Conservation (phyloP, 2,329 filamentous ascomycete genomes). For the Calonectria naviculata region DNA sequence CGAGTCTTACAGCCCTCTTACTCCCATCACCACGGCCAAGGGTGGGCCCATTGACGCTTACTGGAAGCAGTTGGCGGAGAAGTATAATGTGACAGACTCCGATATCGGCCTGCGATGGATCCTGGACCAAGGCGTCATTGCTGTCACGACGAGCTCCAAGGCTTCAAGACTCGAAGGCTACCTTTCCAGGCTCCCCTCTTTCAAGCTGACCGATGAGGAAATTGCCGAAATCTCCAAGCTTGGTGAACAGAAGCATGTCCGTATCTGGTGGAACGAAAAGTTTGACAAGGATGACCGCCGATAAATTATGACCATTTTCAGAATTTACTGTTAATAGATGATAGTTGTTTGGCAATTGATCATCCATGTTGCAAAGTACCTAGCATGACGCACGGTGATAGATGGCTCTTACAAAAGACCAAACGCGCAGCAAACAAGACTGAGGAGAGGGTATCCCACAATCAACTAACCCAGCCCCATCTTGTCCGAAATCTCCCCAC, state of each 20-base stretch:
- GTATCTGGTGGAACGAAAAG: slow-evolving; percentile 67
- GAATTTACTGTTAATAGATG: neutral
- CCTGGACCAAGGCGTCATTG: slow-evolving; percentile 69
- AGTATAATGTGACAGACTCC: slow-evolving; percentile 67
- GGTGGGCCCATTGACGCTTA: slow-evolving; percentile 65
- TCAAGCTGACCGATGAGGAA: slow-evolving; percentile 70
- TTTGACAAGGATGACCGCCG: slow-evolving; percentile 63
- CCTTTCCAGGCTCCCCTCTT: slow-evolving; percentile 58
- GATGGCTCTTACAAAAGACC: no score
- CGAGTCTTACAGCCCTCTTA: slow-evolving; percentile 67
- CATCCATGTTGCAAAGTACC: neutral
- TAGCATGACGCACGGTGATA: neutral
- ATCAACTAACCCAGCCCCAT: no score
- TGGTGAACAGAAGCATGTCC: slow-evolving; percentile 70
- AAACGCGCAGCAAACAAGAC: no score
- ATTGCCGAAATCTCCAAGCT: slow-evolving; percentile 65
- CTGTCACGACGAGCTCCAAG: slow-evolving; percentile 69
- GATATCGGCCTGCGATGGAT: slow-evolving; percentile 70
- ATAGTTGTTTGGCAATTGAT: neutral
- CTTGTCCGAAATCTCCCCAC: neutral
- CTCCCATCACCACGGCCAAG: slow-evolving; percentile 57
- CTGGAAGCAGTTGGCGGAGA: slow-evolving; percentile 63
- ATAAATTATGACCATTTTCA: slow-evolving; percentile 26
- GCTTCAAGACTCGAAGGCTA: slow-evolving; percentile 68
- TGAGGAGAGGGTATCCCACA: no score